Base-by-base conservation (phyloP, 1,284 basidiomycete genomes). In the Amylostereum areolatum region DNA sequence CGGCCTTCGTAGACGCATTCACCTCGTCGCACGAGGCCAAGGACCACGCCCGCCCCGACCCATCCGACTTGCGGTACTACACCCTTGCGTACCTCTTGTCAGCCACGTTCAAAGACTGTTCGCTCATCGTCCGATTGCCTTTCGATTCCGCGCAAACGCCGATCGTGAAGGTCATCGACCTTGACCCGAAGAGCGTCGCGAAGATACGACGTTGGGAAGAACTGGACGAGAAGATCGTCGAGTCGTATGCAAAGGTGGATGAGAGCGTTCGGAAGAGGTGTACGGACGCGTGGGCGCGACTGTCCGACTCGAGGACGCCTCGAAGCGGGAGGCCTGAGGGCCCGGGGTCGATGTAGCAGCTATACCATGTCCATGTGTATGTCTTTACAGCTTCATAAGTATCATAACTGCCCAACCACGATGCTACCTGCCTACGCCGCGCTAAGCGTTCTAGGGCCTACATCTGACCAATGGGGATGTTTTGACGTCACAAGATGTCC, bases 41-140 rank as follows among this genome's bases (percentile, higher is more conserved):
- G 52, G 66, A 77, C 55, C 66, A 73, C 43, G 59, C 57, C 8
- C 61, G 65, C 29, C 74, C 72, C 5, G 62, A 64, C 41, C 62
- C 70, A 5, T 66, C 68, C 31, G 63, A 79, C 52, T 64, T 88
- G 49, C 73, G 74, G 39, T 76, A 82, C 55, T 79, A 83, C 56
- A 62, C 85, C 42, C 68, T 89, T 45, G 85, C 88, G 3, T 92
- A 92, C 63, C 70, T 92, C 32, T 81, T 97, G 43, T 90, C 90
- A 7, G 89, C 91, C n/a, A 89, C 89, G 9, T 93, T 97, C 78
- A 98, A 97, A 66, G 95, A 98, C 65, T 97, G 94, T 66, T 96
- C 92, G 2, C 65, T 97, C 50, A 89, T 97, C 54, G 60, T 94
- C 36, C 78, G 73, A 49, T 59, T 83, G 28, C 47, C 46, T n/a